These are phyloP conservation scores for Nissolia schottii DNA, from an alignment of 306 rosid species.

Conservation along the genomic window DNA sequence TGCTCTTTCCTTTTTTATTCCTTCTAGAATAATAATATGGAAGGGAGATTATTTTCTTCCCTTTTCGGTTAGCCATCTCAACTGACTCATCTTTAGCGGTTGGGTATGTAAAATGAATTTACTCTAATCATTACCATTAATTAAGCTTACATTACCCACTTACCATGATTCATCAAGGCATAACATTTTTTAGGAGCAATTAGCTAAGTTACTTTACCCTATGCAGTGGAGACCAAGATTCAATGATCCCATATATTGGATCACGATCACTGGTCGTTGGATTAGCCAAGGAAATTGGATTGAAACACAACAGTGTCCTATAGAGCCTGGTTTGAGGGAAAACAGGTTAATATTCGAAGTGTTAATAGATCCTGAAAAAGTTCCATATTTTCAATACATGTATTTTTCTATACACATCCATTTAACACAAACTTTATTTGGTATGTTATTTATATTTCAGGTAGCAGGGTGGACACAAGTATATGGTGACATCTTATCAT, in stretches of 20 bases:
- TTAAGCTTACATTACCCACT: no score
- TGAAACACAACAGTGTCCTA: slow-evolving; percentile 30
- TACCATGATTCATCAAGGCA: neutral
- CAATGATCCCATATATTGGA: slow-evolving; percentile 22
- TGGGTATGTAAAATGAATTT: no score
- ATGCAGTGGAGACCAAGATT: slow-evolving; percentile 35
- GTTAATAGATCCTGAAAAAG: no score
- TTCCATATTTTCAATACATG: no score
- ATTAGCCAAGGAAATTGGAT: slow-evolving; percentile 16
- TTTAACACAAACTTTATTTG: neutral
- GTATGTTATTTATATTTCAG: neutral
- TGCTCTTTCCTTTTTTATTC: no score
- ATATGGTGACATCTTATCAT: slow-evolving; percentile 28
- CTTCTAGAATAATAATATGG: no score
- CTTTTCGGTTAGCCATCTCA: no score
- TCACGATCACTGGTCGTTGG: slow-evolving; percentile 12
- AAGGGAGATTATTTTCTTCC: no score
- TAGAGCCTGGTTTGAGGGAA: slow-evolving; percentile 37
- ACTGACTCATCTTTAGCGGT: no score
- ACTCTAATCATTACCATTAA: no score
- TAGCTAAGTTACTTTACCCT: neutral
- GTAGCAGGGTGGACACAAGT: slow-evolving; percentile 41
- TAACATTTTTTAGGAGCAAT: neutral
- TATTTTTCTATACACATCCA: no score
- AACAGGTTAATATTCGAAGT: slow-evolving; percentile 36